Evolutionary conservation across 2,329 filamentous ascomycete genomes (phyloP), one percentile per base, ranked within the genome.

Genomic region (Aspergillus fischeri): DNA sequence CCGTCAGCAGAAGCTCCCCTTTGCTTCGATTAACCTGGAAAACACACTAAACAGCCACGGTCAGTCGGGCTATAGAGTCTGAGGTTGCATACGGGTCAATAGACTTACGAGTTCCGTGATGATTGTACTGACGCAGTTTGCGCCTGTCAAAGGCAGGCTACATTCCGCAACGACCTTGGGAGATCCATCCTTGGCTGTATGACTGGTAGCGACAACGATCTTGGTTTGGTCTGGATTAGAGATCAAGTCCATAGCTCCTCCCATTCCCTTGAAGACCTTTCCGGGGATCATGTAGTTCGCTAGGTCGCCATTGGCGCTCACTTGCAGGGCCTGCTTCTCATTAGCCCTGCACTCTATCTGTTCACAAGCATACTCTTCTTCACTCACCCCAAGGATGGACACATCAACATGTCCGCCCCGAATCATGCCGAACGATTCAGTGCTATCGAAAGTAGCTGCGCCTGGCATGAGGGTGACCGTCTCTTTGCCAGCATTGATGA

Each of bases 221-320:
- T 88, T 89, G 63, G 87, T 90, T 66, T 81, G 80, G 63, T 87
- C 84, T 0, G 87, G 87, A 73, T 89, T 89, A 41, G 84, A 86
- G 10, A 90, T 86, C 7, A 90, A 76, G 69, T 90, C 87, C 87
- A 90, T 90, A 20, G 87, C 87, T 28, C 87, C 87, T 59, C 91
- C 91, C 86, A 95, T 94, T 20, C 91, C 91, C 80, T 94, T 94
- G 75, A 92, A 72, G 10, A 91, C 85, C 75, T 93, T 94, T 25
- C 91, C 91, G 0, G 91, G 91, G 61, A 95, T 89, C 88, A 94
- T 94, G 80, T 91, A 95, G 75, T 94, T 94, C 49, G 91, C 91
- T 53, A 95, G 76, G 70, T 95, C 91, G 27, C 91, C 91, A 2
- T 83, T 80, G 0, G 89, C 89, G 62, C 85, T 88, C 24, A 94